These are phyloP conservation scores for Leccinum pachyderme DNA, from an alignment of 1,284 basidiomycete genomes.

Conservation along the genomic window DNA sequence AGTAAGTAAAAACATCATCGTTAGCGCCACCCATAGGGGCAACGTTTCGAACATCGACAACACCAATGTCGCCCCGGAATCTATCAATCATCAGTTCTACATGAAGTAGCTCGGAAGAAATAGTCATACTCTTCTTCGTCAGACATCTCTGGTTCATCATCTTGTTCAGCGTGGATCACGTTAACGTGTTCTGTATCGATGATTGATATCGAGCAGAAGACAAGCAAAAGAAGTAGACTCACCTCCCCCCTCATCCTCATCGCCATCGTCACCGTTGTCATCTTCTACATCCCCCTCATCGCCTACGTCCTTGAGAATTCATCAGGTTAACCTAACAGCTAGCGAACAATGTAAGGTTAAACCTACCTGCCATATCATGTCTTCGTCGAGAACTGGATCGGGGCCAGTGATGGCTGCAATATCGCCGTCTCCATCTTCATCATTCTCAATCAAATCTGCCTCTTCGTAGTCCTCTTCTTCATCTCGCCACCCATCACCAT, in stretches of 20 bases:
- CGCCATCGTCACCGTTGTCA: conserved; percentile 39
- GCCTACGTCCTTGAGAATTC: conserved; percentile 51
- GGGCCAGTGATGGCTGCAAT: conserved; percentile 38
- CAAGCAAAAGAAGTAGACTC: conserved; percentile 3
- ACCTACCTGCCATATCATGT: conserved; percentile 75
- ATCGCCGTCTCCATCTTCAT: conserved; percentile 50
- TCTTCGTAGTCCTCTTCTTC: conserved; percentile 67
- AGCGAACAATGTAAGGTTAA: neutral
- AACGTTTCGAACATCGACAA: conserved; percentile 44
- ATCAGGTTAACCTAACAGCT: conserved; percentile 2
- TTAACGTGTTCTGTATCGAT: conserved; percentile 28
- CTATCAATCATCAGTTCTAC: conserved; percentile 33
- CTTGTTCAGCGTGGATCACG: conserved; percentile 52
- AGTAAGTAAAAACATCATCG: conserved; percentile 55
- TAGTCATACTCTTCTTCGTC: conserved; percentile 68
- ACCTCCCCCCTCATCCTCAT: conserved; percentile 48
- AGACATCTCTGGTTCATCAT: conserved; percentile 63
- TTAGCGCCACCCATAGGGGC: conserved; percentile 31
- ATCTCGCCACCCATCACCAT: conserved; percentile 66
- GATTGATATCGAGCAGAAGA: conserved; percentile 11
- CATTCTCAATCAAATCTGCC: conserved; percentile 53
- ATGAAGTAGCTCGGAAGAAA: neutral
- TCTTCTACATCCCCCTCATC: conserved; percentile 58
- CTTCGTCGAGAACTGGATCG: conserved; percentile 46
- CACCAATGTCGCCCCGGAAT: conserved; percentile 49